Evolutionary conservation across 352 stramenopile genomes (phyloP).

Genomic region (Pythium phragmiticola): DNA sequence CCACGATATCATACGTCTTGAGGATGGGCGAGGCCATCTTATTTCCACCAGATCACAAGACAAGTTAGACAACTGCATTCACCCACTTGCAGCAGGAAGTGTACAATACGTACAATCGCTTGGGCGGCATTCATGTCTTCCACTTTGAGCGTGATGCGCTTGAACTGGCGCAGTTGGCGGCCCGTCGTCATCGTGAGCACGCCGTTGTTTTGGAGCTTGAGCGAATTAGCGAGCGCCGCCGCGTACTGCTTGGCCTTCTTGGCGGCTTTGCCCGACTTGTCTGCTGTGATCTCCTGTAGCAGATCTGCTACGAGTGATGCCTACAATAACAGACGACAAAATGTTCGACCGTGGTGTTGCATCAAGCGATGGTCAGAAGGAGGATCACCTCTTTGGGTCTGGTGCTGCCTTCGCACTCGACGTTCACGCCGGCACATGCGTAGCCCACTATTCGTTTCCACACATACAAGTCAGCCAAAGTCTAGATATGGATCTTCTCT

Average conservation of each 20-base stretch:
- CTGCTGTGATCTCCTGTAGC: slow-evolving; percentile 32
- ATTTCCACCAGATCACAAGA: not conserved
- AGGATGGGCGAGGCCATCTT: slow-evolving; percentile 53
- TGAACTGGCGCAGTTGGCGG: slow-evolving; percentile 50
- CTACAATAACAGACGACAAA: slow-evolving; percentile 2
- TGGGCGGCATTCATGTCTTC: slow-evolving; percentile 70
- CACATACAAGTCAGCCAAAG: not conserved
- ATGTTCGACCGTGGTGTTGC: not conserved
- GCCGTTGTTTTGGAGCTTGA: slow-evolving; percentile 39
- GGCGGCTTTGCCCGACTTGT: slow-evolving; percentile 39
- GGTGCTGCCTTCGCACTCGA: slow-evolving; percentile 44
- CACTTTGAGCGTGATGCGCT: slow-evolving; percentile 71
- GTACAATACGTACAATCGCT: slow-evolving; percentile 41
- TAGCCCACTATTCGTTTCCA: slow-evolving; percentile 52
- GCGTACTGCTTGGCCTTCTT: slow-evolving; percentile 76
- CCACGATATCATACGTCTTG: slow-evolving; percentile 79
- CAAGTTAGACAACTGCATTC: no score
- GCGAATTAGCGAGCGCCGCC: slow-evolving; percentile 32
- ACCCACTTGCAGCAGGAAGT: not conserved
- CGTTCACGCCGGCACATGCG: slow-evolving; percentile 55
- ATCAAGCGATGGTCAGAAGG: not conserved
- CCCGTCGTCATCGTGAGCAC: slow-evolving; percentile 25
- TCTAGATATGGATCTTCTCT: not conserved
- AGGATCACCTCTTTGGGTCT: slow-evolving; percentile 50
- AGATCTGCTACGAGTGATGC: slow-evolving; percentile 32